A percentile compares a stretch with the other conserved stretches of the same genome.
Evolutionary conservation across 208 protist species (phyloP).

Genomic region (Trypanosomatidae sp.): DNA sequence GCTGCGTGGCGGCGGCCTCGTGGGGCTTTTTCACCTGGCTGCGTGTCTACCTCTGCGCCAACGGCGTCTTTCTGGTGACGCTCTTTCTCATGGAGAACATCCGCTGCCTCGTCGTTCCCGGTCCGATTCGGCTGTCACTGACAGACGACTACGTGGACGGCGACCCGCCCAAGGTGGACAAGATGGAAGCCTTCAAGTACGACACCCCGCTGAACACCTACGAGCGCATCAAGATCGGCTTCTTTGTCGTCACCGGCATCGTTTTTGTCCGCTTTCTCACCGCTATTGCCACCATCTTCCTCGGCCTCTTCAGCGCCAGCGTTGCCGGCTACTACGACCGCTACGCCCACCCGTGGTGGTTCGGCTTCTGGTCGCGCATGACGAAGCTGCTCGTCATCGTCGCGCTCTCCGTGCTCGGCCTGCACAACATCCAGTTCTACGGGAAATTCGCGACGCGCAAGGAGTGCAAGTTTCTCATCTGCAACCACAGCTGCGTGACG

Average conservation of each 20-base stretch:
- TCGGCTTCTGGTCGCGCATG: constrained; percentile 39
- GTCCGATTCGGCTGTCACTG: constrained; percentile 46
- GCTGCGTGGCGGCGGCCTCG: neutral
- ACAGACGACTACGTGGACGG: constrained; percentile 65
- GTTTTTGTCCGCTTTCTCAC: constrained; percentile 46
- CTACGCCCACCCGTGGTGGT: constrained; percentile 45
- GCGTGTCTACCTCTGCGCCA: constrained; percentile 18
- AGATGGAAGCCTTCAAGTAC: constrained; percentile 63
- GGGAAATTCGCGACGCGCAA: constrained; percentile 46
- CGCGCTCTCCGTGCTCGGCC: constrained; percentile 40
- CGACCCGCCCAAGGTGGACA: constrained; percentile 49
- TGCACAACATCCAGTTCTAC: constrained; percentile 66
- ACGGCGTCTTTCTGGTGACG: constrained; percentile 21
- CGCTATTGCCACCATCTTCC: constrained; percentile 33
- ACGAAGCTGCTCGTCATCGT: constrained; percentile 33
- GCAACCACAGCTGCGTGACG: constrained; percentile 80
- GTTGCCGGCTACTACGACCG: constrained; percentile 33
- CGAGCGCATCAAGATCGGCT: constrained; percentile 63
- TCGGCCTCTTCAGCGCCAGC: constrained; percentile 45
- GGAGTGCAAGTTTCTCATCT: constrained; percentile 72
- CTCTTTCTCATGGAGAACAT: constrained; percentile 47
- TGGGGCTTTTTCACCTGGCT: constrained; percentile 10
- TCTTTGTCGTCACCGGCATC: constrained; percentile 71
- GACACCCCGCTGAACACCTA: constrained; percentile 76
- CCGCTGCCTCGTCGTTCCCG: constrained; percentile 29